Conservation (phyloP, 208 protist species). For the Leishmania tropica region DNA sequence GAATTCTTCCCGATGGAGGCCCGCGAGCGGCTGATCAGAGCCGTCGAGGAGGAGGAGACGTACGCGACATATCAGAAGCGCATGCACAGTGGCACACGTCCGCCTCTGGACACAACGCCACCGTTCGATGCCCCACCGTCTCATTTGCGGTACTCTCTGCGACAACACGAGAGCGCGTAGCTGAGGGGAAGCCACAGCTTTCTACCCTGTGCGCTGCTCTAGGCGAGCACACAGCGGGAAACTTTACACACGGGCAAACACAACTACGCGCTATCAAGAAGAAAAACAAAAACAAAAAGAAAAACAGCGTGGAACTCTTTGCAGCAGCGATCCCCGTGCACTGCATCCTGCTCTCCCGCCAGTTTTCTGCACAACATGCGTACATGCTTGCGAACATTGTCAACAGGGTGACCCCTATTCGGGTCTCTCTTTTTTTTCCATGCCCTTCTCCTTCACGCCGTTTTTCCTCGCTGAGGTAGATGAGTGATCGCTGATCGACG, state of each 20-base stretch:
- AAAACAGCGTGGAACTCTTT: not conserved
- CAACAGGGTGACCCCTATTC: not conserved
- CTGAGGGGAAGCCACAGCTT: no score
- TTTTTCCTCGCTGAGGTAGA: not conserved
- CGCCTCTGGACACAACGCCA: conserved; percentile 39
- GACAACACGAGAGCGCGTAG: conserved; percentile 19
- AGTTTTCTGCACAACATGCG: not conserved
- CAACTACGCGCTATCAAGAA: not conserved
- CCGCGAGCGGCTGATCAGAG: conserved; percentile 34
- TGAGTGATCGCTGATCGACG: not conserved
- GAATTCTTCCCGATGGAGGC: conserved; percentile 49
- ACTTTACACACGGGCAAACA: not conserved
- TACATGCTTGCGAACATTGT: not conserved
- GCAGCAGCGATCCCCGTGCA: not conserved
- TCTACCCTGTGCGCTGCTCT: not conserved
- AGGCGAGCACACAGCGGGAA: not conserved
- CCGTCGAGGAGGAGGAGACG: conserved; percentile 43
- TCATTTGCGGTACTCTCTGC: conserved; percentile 31
- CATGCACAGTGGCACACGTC: conserved; percentile 39
- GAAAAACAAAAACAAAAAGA: no score
- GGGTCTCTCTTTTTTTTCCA: not conserved
- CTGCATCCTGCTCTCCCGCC: not conserved
- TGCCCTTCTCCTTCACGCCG: not conserved
- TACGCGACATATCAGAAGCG: conserved; percentile 53
- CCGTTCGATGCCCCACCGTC: conserved; percentile 46